Evolutionary conservation across 2,329 filamentous ascomycete genomes (phyloP).

Genomic region (Nothophoma quercina): DNA sequence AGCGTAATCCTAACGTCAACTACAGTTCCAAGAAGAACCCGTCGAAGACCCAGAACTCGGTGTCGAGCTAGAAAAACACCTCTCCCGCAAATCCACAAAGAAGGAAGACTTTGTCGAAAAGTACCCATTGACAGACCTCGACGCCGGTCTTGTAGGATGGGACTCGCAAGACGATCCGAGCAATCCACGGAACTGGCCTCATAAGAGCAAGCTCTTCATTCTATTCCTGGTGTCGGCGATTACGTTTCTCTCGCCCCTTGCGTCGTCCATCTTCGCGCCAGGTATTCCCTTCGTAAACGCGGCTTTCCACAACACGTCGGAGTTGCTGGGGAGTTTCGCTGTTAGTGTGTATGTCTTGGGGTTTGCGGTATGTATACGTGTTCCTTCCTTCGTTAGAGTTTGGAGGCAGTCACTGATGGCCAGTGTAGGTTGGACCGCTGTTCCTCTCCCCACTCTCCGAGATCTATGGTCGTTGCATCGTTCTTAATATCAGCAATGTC

Average conservation of each 20-base stretch:
- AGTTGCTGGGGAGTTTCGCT: conserved; percentile 40
- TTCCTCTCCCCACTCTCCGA: conserved; percentile 46
- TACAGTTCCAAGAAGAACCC: conserved; percentile 17
- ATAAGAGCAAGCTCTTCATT: conserved; percentile 37
- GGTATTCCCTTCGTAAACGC: conserved; percentile 40
- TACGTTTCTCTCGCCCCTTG: conserved; percentile 45
- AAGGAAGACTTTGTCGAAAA: conserved; percentile 38
- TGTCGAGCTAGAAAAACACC: conserved; percentile 40
- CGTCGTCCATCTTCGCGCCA: conserved; percentile 48
- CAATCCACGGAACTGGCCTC: conserved; percentile 45
- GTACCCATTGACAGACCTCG: conserved; percentile 44
- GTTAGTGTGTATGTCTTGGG: conserved; percentile 49
- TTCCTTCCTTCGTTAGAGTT: neutral
- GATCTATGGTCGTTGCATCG: conserved; percentile 44
- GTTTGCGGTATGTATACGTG: conserved; percentile 32
- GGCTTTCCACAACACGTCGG: conserved; percentile 44
- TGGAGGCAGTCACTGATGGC: neutral
- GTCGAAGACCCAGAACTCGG: conserved; percentile 26
- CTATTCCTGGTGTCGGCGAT: conserved; percentile 40
- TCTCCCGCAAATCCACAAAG: conserved; percentile 40
- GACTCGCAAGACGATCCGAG: conserved; percentile 43
- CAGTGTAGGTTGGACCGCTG: conserved; percentile 37
- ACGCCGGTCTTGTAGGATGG: conserved; percentile 47
- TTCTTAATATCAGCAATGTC: conserved; percentile 51
- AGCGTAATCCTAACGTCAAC: neutral